Evolutionary conservation across 169 alveolate species (phyloP).

Genomic region (Eimeria praecox): DNA sequence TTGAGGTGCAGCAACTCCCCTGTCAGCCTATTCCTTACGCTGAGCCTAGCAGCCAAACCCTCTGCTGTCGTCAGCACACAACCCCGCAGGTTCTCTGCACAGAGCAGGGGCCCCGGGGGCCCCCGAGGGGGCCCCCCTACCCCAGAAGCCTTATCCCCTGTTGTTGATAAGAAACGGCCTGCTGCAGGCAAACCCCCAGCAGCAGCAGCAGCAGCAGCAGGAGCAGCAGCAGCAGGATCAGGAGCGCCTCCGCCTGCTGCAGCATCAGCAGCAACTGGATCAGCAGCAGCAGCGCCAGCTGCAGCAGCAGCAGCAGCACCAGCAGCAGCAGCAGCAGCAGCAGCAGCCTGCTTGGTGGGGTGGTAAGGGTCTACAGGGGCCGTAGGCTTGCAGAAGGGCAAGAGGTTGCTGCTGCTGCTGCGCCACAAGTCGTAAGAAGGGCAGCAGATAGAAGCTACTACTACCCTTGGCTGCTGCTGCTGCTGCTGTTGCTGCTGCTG

Average conservation of each 20-base stretch:
- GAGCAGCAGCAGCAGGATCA: not conserved
- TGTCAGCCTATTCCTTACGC: not conserved
- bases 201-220: not conserved
- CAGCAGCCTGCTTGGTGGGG: not conserved
- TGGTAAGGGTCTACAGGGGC: not conserved
- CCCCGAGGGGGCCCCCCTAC: not conserved
- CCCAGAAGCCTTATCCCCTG: not conserved
- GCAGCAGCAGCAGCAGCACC: not conserved
- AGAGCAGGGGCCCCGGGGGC: conserved; percentile 32
- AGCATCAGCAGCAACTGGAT: not conserved
- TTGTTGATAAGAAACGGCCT: not conserved
- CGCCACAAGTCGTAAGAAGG: conserved; percentile 56
- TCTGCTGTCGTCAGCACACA: conserved; percentile 63
- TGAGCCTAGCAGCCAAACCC: conserved; percentile 64
- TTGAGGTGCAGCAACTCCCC: conserved; percentile 47
- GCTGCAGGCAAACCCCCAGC: not conserved
- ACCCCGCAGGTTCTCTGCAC: conserved; percentile 41
- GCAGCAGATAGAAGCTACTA: conserved; percentile 59
- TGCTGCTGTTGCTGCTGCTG: conserved; percentile 29
- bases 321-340: conserved; percentile 43
- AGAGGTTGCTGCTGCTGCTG: conserved; percentile 54
- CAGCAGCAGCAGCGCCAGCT: not conserved
- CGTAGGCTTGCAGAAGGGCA: conserved; percentile 30
- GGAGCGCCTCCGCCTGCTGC: not conserved
- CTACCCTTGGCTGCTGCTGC: conserved; percentile 53